These are phyloP conservation scores for Rosa hybrid DNA, from an alignment of 331 rosid species.

Conservation along the genomic window DNA sequence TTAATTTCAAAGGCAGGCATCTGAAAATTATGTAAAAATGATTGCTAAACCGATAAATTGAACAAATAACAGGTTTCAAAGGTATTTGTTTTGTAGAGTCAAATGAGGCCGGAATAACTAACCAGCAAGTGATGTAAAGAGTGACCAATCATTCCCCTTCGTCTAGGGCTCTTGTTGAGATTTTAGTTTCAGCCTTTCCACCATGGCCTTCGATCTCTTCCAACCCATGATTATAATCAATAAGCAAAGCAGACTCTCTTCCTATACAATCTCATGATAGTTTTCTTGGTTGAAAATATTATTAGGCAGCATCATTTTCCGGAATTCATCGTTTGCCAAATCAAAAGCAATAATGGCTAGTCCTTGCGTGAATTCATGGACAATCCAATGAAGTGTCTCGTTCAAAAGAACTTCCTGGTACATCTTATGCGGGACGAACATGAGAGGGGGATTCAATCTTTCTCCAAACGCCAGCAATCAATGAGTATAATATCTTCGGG, in stretches of 20 bases:
- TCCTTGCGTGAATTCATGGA: too few relatives aligned
- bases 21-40: not conserved
- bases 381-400: too few relatives aligned
- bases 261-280: not conserved
- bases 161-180: not conserved
- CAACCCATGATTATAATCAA: not conserved
- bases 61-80: not conserved
- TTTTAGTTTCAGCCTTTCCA: not conserved
- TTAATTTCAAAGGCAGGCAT: not conserved
- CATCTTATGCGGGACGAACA: too few relatives aligned
- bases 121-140: not conserved
- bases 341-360: too few relatives aligned
- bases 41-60: not conserved
- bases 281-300: too few relatives aligned
- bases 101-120: not conserved
- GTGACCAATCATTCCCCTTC: not conserved
- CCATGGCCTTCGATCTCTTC: not conserved
- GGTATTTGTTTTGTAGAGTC: not conserved
- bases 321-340: too few relatives aligned
- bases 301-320: too few relatives aligned
- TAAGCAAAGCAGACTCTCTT: not conserved
- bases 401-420: too few relatives aligned
- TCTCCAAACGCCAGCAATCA: too few relatives aligned
- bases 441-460: too few relatives aligned
- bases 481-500: too few relatives aligned